Base-by-base conservation (phyloP, 768 basidiomycete genomes). In the Rhizopogon salebrosus region DNA sequence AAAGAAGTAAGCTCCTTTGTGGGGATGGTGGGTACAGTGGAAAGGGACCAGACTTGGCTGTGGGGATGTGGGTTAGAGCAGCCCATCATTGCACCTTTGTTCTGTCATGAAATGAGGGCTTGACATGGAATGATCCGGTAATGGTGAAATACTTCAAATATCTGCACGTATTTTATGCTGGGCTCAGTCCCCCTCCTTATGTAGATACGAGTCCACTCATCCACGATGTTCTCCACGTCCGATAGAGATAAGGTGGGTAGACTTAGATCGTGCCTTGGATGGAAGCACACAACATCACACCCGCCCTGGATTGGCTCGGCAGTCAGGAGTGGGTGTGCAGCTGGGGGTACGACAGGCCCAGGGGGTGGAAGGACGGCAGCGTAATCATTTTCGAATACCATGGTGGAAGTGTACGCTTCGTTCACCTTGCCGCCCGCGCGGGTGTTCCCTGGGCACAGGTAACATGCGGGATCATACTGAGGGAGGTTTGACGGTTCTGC, bases 21-120 rank as follows among this genome's bases (percentile, higher is more conserved):
- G 1, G 89, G 84, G 23, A 88, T 66, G 1, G 82, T 79, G 1
- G 92, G 92, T 6, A 93, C 71, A 14, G 74, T 74, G 3, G 87
- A 89, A 4, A 86, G 68, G 3, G 90, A 87, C 89, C 92, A 92
- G 14, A 85, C 82, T 68, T 97, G 94, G 20, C 92, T 91, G 66
- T 95, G 94, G 0, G 94, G 92, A 65, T 95, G 94, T 23, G 92
- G 91, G 63, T 95, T 95, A 6, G 89, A 92, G 64, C 92, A 95
- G 10, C 94, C 94, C 94, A 95, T 95, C 75, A 92, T 93, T 3
- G 85, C 70, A 2, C 94, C 94, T 70, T 94, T 95, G 68, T 93
- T 94, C 86, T 92, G 59, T n/a, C 35, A 26, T 37, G 48, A 43
- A 1, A 35, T 50, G 48, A 49, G 59, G 58, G 58, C 11, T n/a